Percentiles rank a stretch among this genome's conserved stretches.
phyloP scores from a whole-genome alignment of 768 basidiomycete species.

The Boletus vinaceobasis region DNA sequence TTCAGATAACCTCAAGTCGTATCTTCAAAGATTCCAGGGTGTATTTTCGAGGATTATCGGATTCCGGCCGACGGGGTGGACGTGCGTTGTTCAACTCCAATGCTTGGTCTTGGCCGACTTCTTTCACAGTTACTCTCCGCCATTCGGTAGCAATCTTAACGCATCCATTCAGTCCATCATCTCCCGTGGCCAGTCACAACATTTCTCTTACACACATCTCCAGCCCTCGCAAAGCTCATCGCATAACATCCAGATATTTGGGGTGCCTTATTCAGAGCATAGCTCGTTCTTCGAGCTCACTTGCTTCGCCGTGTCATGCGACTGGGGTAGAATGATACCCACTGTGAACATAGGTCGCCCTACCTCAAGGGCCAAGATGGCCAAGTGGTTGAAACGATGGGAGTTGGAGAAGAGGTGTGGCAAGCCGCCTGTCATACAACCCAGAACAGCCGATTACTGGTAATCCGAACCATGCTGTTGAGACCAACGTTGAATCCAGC shows the following conservation, averaged over 20 bases:
- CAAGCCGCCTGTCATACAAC: slow-evolving; percentile 34
- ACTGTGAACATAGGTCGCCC: slow-evolving; percentile 88
- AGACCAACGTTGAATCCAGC: not conserved
- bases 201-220: slow-evolving; percentile 69
- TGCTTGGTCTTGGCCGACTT: not conserved
- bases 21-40: slow-evolving; percentile 71
- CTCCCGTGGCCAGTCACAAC: slow-evolving; percentile 55
- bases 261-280: slow-evolving; percentile 93
- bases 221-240: slow-evolving; percentile 71
- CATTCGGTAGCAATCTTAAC: slow-evolving; percentile 57
- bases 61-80: slow-evolving; percentile 96
- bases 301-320: slow-evolving; percentile 87
- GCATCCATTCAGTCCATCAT: slow-evolving; percentile 72
- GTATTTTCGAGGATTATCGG: slow-evolving; percentile 71
- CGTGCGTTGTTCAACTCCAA: slow-evolving; percentile 46
- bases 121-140: slow-evolving; percentile 55
- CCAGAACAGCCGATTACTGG: slow-evolving; percentile 48
- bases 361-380: slow-evolving; percentile 77
- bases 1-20: slow-evolving; percentile 72
- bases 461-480: slow-evolving; percentile 14
- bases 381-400: slow-evolving; percentile 88
- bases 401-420: slow-evolving; percentile 69
- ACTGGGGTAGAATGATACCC: slow-evolving; percentile 87
- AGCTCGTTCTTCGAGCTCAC: slow-evolving; percentile 94
- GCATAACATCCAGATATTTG: slow-evolving; percentile 65